These are phyloP conservation scores for Boeremia exigua DNA, from an alignment of 2,329 filamentous ascomycete genomes.

Conservation along the genomic window DNA sequence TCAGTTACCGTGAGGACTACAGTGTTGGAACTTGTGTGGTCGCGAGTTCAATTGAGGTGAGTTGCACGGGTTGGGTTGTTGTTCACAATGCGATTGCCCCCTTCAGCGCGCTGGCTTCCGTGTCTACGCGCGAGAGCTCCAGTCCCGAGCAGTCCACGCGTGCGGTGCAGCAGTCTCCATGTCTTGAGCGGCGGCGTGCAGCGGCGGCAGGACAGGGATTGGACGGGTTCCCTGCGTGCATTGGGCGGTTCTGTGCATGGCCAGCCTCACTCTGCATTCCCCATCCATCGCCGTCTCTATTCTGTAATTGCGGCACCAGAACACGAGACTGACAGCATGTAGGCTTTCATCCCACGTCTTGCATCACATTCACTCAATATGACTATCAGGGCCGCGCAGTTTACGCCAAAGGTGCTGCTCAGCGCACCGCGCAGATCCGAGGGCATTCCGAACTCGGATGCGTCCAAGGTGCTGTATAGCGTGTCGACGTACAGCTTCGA, in stretches of 20 bases:
- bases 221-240: not conserved
- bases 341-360: slow-evolving; percentile 5
- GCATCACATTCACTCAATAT: slow-evolving; percentile 52
- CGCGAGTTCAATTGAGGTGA: slow-evolving; percentile 1
- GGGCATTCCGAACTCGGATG: slow-evolving; percentile 72
- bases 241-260: slow-evolving; percentile 1
- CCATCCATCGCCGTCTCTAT: slow-evolving; percentile 9
- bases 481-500: slow-evolving; percentile 82
- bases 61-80: not conserved
- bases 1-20: not conserved
- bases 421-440: slow-evolving; percentile 75
- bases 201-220: slow-evolving; percentile 3
- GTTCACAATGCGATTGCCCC: not conserved
- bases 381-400: slow-evolving; percentile 73
- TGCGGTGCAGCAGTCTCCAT: not conserved
- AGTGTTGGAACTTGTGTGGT: not conserved
- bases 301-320: slow-evolving; percentile 9
- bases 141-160: not conserved
- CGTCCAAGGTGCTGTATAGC: slow-evolving; percentile 69
- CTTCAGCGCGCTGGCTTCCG: not conserved
- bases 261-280: not conserved
- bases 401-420: slow-evolving; percentile 79
- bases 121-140: slow-evolving; percentile 2
- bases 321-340: slow-evolving; percentile 16
- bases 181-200: not conserved